Evolutionary conservation across 2,329 filamentous ascomycete genomes (phyloP).

Genomic region (Tympanopsis confertula): DNA sequence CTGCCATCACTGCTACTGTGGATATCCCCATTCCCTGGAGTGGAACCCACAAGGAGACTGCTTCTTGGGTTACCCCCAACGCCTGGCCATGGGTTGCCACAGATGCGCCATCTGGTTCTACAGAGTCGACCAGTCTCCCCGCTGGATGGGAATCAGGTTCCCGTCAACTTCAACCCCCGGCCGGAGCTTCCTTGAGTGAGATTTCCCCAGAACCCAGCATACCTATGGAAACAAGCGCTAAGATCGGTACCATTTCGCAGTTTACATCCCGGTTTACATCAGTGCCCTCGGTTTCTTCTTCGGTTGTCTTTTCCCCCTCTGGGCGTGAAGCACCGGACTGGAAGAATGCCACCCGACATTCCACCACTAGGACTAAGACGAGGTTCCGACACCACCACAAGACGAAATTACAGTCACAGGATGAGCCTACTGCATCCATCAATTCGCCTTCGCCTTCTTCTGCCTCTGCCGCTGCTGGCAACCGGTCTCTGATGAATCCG

Average conservation of each 20-base stretch:
- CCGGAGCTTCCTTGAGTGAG: not conserved
- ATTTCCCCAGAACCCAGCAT: not conserved
- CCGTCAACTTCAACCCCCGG: not conserved
- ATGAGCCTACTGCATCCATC: no score
- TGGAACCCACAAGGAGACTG: not conserved
- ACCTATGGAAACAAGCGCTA: no score
- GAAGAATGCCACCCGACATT: no score
- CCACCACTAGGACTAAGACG: no score
- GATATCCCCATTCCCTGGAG: not conserved
- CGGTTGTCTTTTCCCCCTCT: not conserved
- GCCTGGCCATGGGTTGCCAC: not conserved
- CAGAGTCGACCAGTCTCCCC: not conserved
- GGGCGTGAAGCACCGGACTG: not conserved
- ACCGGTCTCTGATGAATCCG: no score
- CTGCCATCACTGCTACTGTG: slow-evolving; percentile 36
- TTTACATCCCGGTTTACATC: not conserved
- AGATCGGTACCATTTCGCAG: no score
- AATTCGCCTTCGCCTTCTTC: no score
- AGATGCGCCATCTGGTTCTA: not conserved
- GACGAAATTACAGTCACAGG: no score
- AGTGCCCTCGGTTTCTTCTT: not conserved
- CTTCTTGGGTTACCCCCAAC: not conserved
- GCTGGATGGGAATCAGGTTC: not conserved
- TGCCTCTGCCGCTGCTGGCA: no score
- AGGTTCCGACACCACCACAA: no score